Evolutionary conservation across 345 rosid species (phyloP).

Genomic region (Luvunga scandens): DNA sequence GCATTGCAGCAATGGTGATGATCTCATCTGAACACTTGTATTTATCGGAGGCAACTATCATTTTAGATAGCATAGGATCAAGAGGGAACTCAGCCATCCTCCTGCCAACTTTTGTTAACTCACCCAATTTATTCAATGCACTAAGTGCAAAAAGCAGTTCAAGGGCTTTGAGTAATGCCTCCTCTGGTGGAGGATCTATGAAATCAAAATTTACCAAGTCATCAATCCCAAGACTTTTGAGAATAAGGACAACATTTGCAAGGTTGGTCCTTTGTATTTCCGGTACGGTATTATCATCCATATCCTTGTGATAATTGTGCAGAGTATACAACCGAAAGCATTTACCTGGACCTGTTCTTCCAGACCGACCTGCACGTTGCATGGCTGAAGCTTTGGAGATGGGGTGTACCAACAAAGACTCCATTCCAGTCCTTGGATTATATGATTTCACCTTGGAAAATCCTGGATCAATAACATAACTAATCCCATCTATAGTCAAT

Average conservation of each 20-base stretch:
- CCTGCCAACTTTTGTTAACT: conserved; percentile 91
- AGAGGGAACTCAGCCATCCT: conserved; percentile 97
- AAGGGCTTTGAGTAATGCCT: conserved; percentile 84
- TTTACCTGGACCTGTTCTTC: conserved; percentile 94
- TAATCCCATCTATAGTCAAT: conserved; percentile 88
- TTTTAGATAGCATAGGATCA: conserved; percentile 90
- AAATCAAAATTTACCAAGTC: conserved; percentile 90
- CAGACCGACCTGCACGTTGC: conserved; percentile 96
- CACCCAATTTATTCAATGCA: conserved; percentile 89
- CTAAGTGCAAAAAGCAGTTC: conserved; percentile 84
- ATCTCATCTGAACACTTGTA: conserved; percentile 89
- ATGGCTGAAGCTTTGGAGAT: conserved; percentile 95
- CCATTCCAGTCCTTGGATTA: conserved; percentile 99
- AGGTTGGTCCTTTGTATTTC: conserved; percentile 96
- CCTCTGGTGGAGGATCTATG: conserved; percentile 99
- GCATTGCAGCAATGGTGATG: conserved; percentile 89
- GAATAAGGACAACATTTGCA: conserved; percentile 85
- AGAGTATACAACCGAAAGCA: conserved; percentile 88
- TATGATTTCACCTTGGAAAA: conserved; percentile 94
- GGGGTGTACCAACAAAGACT: conserved; percentile 82
- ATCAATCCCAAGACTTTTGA: conserved; percentile 98
- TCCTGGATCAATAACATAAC: conserved; percentile 94
- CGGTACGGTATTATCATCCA: conserved; percentile 90
- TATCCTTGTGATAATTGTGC: conserved; percentile 73
- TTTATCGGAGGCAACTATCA: conserved; percentile 91